Base-by-base conservation (phyloP, 148 eudicot species). In the Pouteria glomerata region DNA sequence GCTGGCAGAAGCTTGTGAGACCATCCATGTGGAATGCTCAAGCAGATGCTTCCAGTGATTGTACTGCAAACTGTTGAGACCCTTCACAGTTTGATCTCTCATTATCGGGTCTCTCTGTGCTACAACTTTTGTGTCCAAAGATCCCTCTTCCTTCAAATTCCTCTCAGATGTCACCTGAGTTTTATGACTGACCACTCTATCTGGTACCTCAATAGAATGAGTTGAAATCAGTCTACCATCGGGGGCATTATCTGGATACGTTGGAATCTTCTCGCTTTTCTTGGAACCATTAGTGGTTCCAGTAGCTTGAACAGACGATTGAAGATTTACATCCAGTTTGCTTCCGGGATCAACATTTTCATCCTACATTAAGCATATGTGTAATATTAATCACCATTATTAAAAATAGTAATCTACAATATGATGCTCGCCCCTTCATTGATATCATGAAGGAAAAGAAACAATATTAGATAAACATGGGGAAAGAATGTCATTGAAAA, bases 131-230 rank as follows among this genome's bases (percentile, higher is more conserved):
- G 45, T 61, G 55, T 56, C 81, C 48, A 71, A 15, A 26, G 66
- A 64, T 48, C 59, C 73, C 30, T 73, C 84, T 68, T 74, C 73
- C 66, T 84, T 82, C 81, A 81, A 30, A n/a, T n/a, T n/a, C 66
- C 47, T 66, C 52, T 71, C 79, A 70, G 24, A 69, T 57, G 73
- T 80, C 30, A 58, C 47, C 55, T 41, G 52, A 71, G 71, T 71
- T 69, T 33, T 37, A 51, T 51, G 26, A 34, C 37, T 29, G 41
- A 21, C 33, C 18, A 16, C 77, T 27, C 66, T 73, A 52, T 55
- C 79, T 29, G 67, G 52, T 66, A 71, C 55, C 57, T 70, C 72
- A 11, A 44, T 34, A 59, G 79, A 16, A 72, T 33, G 72, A 47
- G 63, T 66, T 58, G 66, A 64, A 59, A 16, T 50, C 48, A 65